Conservation (phyloP, 371 early-diverging fungal species). For the Dichotomocladium elegans region DNA sequence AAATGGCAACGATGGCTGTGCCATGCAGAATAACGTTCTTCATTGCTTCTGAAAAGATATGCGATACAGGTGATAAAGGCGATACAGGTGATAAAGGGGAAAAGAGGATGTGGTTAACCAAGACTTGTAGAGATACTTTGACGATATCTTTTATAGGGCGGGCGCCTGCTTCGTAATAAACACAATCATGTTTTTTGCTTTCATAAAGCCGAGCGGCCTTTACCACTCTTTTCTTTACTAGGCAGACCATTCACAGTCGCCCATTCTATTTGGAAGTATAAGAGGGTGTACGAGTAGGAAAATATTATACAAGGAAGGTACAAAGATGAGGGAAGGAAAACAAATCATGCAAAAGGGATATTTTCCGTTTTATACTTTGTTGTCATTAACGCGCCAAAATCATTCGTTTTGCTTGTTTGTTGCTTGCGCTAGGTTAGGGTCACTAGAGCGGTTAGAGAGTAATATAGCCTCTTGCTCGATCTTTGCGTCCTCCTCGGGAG, state of each 20-base stretch:
- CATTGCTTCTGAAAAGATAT: background rate
- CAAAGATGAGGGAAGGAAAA: too few relatives aligned
- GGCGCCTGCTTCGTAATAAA: too few relatives aligned
- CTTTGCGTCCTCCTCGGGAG: conserved; percentile 25
- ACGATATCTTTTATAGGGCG: too few relatives aligned
- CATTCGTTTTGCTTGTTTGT: background rate
- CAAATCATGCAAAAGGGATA: too few relatives aligned
- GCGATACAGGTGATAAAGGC: background rate
- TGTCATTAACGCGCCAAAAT: background rate
- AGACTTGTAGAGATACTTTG: too few relatives aligned
- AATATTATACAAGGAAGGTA: conserved; percentile 2
- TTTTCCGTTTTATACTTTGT: too few relatives aligned
- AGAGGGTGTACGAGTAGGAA: background rate
- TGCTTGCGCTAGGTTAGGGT: too few relatives aligned
- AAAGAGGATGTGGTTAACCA: too few relatives aligned
- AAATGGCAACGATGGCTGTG: conserved; percentile 4
- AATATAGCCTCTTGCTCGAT: conserved; percentile 14
- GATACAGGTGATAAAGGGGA: background rate
- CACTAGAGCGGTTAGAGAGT: conserved; percentile 3
- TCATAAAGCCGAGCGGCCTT: too few relatives aligned
- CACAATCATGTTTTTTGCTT: too few relatives aligned
- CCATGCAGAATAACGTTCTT: background rate
- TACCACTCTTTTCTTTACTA: too few relatives aligned
- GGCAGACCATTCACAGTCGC: too few relatives aligned
- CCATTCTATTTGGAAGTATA: background rate